Evolutionary conservation across 352 stramenopile species (phyloP).

Genomic region (Pythium sp.): DNA sequence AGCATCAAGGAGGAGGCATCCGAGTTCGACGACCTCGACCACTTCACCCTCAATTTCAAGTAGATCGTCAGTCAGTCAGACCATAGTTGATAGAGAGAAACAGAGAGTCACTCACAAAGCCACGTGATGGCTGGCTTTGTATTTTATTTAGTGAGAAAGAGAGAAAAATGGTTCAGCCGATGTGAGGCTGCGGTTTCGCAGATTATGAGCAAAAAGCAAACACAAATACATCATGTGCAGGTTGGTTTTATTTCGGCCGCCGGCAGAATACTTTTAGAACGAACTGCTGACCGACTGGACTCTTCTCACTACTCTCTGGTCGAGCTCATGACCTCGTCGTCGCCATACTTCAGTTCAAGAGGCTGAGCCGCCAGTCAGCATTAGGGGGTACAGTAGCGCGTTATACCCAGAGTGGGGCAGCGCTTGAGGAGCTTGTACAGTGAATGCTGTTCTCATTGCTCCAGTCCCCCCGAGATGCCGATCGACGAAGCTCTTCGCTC

Average conservation of each 20-base stretch:
- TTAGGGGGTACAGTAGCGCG: too few species aligned
- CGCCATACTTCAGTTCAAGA: neutral
- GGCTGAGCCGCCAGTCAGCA: neutral
- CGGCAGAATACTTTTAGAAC: neutral
- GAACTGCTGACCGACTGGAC: neutral
- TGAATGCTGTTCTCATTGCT: neutral
- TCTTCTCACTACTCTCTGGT: neutral
- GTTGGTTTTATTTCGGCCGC: neutral
- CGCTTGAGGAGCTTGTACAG: too few species aligned
- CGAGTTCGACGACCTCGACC: conserved; percentile 53
- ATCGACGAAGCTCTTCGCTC: neutral
- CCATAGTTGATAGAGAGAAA: neutral
- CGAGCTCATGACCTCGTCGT: neutral
- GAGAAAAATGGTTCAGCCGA: neutral
- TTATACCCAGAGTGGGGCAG: too few species aligned
- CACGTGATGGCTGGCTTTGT: neutral
- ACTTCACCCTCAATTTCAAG: conserved; percentile 68
- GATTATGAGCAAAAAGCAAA: neutral
- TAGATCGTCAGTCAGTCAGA: conserved; percentile 2
- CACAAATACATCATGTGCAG: neutral
- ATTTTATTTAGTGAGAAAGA: neutral
- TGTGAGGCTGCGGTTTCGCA: conserved; percentile 3
- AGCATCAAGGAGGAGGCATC: conserved; percentile 25
- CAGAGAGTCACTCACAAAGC: neutral
- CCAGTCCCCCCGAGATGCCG: neutral